Conservation (phyloP, 768 basidiomycete species). For the Russula earlei region DNA sequence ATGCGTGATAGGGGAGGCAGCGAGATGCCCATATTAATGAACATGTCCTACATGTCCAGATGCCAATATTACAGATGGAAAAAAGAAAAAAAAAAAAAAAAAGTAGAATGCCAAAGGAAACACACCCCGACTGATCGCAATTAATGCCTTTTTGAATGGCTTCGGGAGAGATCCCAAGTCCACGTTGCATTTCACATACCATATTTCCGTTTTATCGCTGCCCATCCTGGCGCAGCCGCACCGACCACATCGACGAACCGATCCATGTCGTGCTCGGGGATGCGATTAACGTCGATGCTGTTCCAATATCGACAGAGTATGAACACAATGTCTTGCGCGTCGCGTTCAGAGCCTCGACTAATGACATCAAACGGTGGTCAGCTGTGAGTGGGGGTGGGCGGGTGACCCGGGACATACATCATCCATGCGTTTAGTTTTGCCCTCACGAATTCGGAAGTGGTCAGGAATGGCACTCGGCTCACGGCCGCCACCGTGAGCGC, state of each 20-base stretch:
- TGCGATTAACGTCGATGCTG: constrained; percentile 75
- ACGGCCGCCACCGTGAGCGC: constrained; percentile 55
- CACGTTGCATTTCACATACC: constrained; percentile 35
- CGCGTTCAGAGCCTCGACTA: constrained; percentile 60
- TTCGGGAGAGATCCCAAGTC: not conserved
- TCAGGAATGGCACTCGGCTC: constrained; percentile 68
- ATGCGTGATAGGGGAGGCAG: not conserved
- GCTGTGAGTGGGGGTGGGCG: constrained; percentile 3
- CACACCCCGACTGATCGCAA: constrained; percentile 7
- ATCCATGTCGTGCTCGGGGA: constrained; percentile 80
- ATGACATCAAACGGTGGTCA: constrained; percentile 1
- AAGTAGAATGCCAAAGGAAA: constrained; percentile 4
- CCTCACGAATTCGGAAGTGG: constrained; percentile 77
- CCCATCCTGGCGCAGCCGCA: constrained; percentile 63
- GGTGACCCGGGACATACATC: constrained; percentile 40
- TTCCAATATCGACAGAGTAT: constrained; percentile 71
- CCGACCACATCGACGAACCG: constrained; percentile 54
- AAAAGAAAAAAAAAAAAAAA: not conserved
- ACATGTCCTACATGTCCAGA: constrained; percentile 7
- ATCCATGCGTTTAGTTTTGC: constrained; percentile 80
- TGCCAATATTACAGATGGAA: not conserved
- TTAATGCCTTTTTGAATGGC: constrained; percentile 6
- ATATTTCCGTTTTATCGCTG: constrained; percentile 65
- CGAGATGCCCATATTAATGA: not conserved
- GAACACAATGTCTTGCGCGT: constrained; percentile 71